A percentile compares a stretch with the other conserved stretches of the same genome.
phyloP scores from a whole-genome alignment of 2,329 filamentous ascomycete genomes.

The Scytalidium lignicola region DNA sequence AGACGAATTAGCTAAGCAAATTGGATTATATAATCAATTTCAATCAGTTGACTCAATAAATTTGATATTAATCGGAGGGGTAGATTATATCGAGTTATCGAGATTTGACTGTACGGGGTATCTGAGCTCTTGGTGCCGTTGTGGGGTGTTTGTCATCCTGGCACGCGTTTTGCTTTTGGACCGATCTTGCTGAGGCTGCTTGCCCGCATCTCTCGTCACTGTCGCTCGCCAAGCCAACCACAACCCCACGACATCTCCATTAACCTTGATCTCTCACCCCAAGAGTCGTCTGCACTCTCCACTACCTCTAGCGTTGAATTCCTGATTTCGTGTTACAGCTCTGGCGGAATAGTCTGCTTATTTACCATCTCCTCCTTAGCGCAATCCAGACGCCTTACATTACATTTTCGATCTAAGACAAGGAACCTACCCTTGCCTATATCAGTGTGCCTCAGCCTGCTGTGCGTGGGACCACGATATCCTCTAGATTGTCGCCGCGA shows the following conservation, averaged over 20 bases:
- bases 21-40: no score
- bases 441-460: slow-evolving; percentile 18
- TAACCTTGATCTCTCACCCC: slow-evolving; percentile 6
- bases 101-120: no score
- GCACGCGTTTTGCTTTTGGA: background rate
- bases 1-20: no score
- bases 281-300: slow-evolving; percentile 8
- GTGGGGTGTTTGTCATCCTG: background rate
- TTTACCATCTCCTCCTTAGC: slow-evolving; percentile 1
- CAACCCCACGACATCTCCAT: slow-evolving; percentile 16
- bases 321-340: slow-evolving; percentile 3
- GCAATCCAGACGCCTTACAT: slow-evolving; percentile 12
- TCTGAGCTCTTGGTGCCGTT: background rate
- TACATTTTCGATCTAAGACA: slow-evolving; percentile 8
- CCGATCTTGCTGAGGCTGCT: slow-evolving; percentile 6
- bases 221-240: slow-evolving; percentile 11
- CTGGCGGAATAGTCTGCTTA: slow-evolving; percentile 5
- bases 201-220: slow-evolving; percentile 5
- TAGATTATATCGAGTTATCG: no score
- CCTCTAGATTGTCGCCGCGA: slow-evolving; percentile 16
- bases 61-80: no score
- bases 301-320: slow-evolving; percentile 1
- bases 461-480: slow-evolving; percentile 9
- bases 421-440: slow-evolving; percentile 17
- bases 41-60: no score